Percentiles rank a stretch among this genome's conserved stretches.
These are phyloP conservation scores for Vaccinium vitisidaea DNA, from an alignment of 148 eudicot species.

Conservation along the genomic window DNA sequence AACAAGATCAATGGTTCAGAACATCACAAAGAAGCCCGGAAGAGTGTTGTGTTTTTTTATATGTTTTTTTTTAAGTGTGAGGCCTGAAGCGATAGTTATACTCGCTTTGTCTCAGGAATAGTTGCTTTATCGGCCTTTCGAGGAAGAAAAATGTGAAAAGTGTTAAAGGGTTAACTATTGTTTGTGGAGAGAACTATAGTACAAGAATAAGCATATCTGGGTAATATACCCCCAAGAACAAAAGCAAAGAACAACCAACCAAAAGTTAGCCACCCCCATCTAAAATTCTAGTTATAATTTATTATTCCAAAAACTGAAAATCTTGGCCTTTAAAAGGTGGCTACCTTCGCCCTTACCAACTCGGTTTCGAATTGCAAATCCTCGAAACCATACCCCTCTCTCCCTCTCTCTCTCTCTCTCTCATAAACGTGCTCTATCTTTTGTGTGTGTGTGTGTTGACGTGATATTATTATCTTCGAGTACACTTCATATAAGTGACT, in stretches of 20 bases:
- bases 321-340: slow-evolving; percentile 22
- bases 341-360: slow-evolving; percentile 1
- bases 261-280: background rate
- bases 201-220: slow-evolving; percentile 12
- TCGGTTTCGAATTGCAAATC: slow-evolving; percentile 2
- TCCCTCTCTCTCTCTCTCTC: slow-evolving; percentile 17
- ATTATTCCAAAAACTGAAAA: background rate
- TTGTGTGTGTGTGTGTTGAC: background rate
- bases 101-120: background rate
- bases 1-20: too few relatives aligned
- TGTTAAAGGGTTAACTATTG: background rate
- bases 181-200: background rate
- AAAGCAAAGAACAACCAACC: background rate
- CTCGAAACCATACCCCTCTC: background rate
- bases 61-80: too few relatives aligned
- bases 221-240: slow-evolving; percentile 7
- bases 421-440: background rate
- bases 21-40: too few relatives aligned
- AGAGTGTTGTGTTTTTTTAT: too few relatives aligned
- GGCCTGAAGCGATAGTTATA: background rate
- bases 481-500: background rate
- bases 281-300: background rate
- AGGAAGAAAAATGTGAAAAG: background rate
- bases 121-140: background rate
- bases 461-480: background rate